These are phyloP conservation scores for Spathaspora arborariae DNA, from an alignment of 805 yeast species.

Conservation along the genomic window DNA sequence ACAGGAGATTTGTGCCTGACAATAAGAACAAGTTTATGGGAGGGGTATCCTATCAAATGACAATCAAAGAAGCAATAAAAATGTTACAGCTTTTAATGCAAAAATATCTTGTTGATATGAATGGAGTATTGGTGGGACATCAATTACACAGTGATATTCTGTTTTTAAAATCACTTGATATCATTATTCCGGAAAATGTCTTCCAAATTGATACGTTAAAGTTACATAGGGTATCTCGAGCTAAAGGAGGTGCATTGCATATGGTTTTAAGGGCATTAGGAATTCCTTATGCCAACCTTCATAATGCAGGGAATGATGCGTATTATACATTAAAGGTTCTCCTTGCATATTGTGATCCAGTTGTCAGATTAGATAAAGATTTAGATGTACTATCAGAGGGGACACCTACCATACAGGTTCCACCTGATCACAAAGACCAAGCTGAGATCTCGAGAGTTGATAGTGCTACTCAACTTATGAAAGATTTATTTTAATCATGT, in stretches of 20 bases:
- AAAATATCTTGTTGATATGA: slow-evolving; percentile 32
- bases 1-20: slow-evolving; percentile 54
- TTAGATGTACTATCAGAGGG: too few species aligned
- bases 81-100: slow-evolving; percentile 43
- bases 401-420: too few species aligned
- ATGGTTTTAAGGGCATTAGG: slow-evolving; percentile 44
- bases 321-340: slow-evolving; percentile 52
- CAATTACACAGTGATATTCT: slow-evolving; percentile 51
- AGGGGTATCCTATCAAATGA: slow-evolving; percentile 44
- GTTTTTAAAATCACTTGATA: slow-evolving; percentile 46
- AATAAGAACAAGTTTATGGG: slow-evolving; percentile 47
- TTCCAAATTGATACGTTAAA: slow-evolving; percentile 44
- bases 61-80: slow-evolving; percentile 28
- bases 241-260: slow-evolving; percentile 40
- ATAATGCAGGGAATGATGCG: slow-evolving; percentile 72
- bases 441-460: too few species aligned
- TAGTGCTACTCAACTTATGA: too few species aligned
- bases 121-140: slow-evolving; percentile 53
- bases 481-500: too few species aligned
- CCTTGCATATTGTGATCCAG: slow-evolving; percentile 50
- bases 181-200: slow-evolving; percentile 37
- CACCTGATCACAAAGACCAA: too few species aligned
- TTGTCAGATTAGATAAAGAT: too few species aligned
- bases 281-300: slow-evolving; percentile 56
- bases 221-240: slow-evolving; percentile 38